These are phyloP conservation scores for Craspedostauros australis DNA, from an alignment of 108 stramenopile genomes.

Conservation along the genomic window DNA sequence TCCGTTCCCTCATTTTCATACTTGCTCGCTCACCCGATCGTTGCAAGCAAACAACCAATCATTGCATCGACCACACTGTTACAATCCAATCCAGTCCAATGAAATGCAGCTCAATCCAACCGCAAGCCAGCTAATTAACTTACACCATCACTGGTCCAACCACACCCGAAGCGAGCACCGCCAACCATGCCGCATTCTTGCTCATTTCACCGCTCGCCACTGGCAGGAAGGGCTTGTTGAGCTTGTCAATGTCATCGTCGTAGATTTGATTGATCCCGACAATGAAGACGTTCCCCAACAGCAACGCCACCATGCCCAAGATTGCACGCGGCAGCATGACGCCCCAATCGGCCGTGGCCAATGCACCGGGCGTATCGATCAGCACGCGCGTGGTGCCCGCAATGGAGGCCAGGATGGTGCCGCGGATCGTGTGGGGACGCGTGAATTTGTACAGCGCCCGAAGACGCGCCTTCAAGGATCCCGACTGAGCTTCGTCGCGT, in stretches of 20 bases:
- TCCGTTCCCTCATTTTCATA: too few relatives aligned
- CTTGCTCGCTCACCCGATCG: too few relatives aligned
- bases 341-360: conserved; percentile 60
- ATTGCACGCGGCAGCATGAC: conserved; percentile 75
- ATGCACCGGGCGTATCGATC: conserved; percentile 74
- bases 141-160: conserved; percentile 72
- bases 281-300: conserved; percentile 94
- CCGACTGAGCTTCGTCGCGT: conserved; percentile 41
- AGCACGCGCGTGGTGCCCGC: conserved; percentile 89
- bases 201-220: conserved; percentile 94
- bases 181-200: conserved; percentile 68
- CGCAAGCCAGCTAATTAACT: conserved; percentile 14
- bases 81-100: too few relatives aligned
- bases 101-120: too few relatives aligned
- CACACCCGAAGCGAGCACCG: conserved; percentile 55
- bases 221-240: conserved; percentile 96
- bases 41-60: too few relatives aligned
- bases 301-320: conserved; percentile 83
- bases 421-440: conserved; percentile 94
- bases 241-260: conserved; percentile 90
- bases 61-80: too few relatives aligned
- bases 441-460: conserved; percentile 94
- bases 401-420: conserved; percentile 90
- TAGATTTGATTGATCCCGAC: conserved; percentile 97
- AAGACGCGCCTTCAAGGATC: conserved; percentile 63